These are phyloP conservation scores for Ceratocystis diversiconidia DNA, from an alignment of 2,329 filamentous ascomycete species.

Conservation along the genomic window DNA sequence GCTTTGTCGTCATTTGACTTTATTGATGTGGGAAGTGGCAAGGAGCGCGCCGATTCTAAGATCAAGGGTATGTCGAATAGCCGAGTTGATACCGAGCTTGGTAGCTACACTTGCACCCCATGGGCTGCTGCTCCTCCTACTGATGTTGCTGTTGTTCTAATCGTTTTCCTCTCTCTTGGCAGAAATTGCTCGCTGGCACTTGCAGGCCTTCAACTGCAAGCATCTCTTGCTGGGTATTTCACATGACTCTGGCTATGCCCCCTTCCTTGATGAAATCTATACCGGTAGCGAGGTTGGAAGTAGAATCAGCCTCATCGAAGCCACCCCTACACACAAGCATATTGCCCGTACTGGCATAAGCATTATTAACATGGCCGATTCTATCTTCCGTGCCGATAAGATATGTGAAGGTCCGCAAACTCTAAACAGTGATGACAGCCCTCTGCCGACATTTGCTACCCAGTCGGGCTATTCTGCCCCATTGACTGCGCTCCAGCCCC, in stretches of 20 bases:
- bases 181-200: conserved; percentile 42
- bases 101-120: not conserved
- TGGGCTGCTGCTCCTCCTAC: not conserved
- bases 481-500: not conserved
- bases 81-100: no score
- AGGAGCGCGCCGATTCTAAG: conserved; percentile 45
- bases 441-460: not conserved
- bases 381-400: conserved; percentile 41
- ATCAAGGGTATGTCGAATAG: conserved; percentile 36
- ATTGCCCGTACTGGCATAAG: conserved; percentile 30
- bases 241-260: conserved; percentile 46
- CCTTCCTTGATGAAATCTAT: conserved; percentile 42
- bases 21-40: conserved; percentile 45
- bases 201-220: conserved; percentile 47
- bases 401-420: conserved; percentile 27
- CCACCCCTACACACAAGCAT: conserved; percentile 37
- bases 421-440: not conserved
- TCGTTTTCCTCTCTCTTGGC: conserved; percentile 15
- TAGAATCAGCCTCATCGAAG: conserved; percentile 41
- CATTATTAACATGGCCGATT: conserved; percentile 32
- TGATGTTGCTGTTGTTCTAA: not conserved
- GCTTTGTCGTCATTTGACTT: conserved; percentile 47
- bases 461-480: not conserved
- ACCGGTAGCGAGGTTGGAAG: conserved; percentile 29
- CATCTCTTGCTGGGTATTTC: conserved; percentile 48